Conservation (phyloP, 2,329 filamentous ascomycete genomes). For the Sarocladium oryzae region DNA sequence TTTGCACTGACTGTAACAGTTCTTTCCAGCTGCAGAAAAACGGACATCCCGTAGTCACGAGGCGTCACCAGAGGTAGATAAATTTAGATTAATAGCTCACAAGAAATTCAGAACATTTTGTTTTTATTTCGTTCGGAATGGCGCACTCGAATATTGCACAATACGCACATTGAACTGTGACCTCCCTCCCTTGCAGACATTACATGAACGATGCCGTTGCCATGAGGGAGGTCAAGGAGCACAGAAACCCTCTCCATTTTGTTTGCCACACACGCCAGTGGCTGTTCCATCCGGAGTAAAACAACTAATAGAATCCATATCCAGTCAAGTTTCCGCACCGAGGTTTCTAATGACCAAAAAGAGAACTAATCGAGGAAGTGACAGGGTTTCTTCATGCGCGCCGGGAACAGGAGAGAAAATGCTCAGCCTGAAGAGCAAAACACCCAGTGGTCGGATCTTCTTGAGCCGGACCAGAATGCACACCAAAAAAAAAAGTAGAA, state of each 20-base stretch:
- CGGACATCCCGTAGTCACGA: too few relatives aligned
- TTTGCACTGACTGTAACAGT: too few relatives aligned
- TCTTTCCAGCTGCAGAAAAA: too few relatives aligned
- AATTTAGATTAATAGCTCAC: too few relatives aligned
- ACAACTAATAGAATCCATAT: neutral
- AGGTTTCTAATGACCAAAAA: neutral
- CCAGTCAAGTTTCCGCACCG: neutral
- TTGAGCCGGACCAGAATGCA: constrained; percentile 4
- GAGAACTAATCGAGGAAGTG: neutral
- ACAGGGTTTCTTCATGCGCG: too few relatives aligned
- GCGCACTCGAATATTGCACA: neutral
- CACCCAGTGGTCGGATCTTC: neutral
- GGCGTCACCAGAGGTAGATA: too few relatives aligned
- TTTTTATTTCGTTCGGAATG: neutral
- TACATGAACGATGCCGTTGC: too few relatives aligned
- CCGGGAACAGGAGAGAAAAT: neutral
- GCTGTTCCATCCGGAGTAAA: too few relatives aligned
- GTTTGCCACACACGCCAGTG: too few relatives aligned
- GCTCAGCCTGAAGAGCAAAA: constrained; percentile 2
- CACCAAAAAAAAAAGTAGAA: neutral
- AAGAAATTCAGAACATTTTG: neutral
- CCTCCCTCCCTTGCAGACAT: neutral
- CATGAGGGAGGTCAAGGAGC: too few relatives aligned
- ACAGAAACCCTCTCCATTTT: neutral
- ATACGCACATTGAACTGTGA: neutral